Evolutionary conservation across 331 rosid species (phyloP), one percentile per base, ranked within the genome.

Genomic region (Pyrus hybrid): DNA sequence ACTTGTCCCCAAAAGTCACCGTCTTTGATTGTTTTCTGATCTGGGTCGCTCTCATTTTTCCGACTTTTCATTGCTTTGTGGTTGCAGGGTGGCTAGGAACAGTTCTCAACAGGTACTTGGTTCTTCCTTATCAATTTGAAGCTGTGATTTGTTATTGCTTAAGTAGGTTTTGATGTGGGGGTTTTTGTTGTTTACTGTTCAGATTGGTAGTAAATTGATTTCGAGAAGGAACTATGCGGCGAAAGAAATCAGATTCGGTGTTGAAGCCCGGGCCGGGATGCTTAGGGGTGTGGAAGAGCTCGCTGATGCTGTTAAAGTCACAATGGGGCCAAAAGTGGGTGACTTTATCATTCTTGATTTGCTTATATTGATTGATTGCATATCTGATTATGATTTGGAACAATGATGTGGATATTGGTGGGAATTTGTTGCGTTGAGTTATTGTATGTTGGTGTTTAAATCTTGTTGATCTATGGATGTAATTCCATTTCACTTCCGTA

Each of bases 271-370:
- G n/a, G 88, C 92, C 47, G 70, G 90, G 76, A 94, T 94, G 99
- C 99, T 94, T n/a, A 88, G 77, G 88, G 99, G 99, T 75, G 97
- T 94, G 17, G 99, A 94, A 80, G 99, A 94, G 68, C 99, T 94
- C 37, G 96, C 97, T 3, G 99, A 94, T 64, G 99, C 99, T 29
- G 99, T 92, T 63, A 86, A 86, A 89, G 96, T 94, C 74, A 94
- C 99, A 47, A 94, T 94, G 97, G 99, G 99, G 81, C 99, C 99
- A 11, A 94, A 94, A 91, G 99, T 92, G 28, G 63, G 79, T 25
- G 16, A 22, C 64, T 56, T 45, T 41, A 14, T 23, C 16, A 10
- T 37, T 53, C 23, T 63, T 22, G 17, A 41, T 72, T 20, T 33
- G 10, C 37, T 41, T 69, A 63, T 47, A 47, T 61, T 70, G 28